phyloP scores from a whole-genome alignment of 768 basidiomycete species.

The Suillus americanus region DNA sequence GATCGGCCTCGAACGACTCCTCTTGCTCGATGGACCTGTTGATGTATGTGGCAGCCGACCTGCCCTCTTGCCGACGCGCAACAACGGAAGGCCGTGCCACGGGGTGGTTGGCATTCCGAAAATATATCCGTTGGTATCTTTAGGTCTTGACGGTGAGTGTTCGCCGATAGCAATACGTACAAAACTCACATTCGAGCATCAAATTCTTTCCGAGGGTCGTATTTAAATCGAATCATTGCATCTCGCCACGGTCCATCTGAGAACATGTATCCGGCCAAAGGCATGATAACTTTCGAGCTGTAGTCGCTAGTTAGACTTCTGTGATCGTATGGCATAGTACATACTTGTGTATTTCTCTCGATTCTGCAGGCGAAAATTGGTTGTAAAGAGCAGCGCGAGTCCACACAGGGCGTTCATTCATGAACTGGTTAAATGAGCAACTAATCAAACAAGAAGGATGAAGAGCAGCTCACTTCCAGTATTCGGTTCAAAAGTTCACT shows the following conservation, averaged over 20 bases:
- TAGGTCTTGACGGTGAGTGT: constrained; percentile 4
- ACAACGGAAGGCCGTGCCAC: constrained; percentile 77
- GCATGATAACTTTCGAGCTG: constrained; percentile 81
- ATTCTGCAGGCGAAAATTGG: constrained; percentile 68
- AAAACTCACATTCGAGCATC: constrained; percentile 71
- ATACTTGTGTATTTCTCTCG: constrained; percentile 76
- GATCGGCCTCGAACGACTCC: constrained; percentile 30
- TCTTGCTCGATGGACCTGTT: constrained; percentile 33
- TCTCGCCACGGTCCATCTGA: constrained; percentile 95
- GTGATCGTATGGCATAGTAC: constrained; percentile 19
- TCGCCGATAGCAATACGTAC: not conserved
- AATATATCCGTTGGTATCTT: constrained; percentile 91
- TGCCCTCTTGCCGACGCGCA: constrained; percentile 56
- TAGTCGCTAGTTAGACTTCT: not conserved
- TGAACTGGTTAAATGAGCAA: constrained; percentile 47
- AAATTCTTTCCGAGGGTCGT: constrained; percentile 81
- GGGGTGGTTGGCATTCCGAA: constrained; percentile 84
- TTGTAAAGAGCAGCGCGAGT: constrained; percentile 84
- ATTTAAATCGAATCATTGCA: constrained; percentile 80
- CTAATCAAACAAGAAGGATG: constrained; percentile 16
- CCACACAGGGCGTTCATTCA: constrained; percentile 83
- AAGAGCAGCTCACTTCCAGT: constrained; percentile 42
- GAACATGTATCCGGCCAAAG: constrained; percentile 84
- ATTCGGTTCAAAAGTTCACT: constrained; percentile 53
- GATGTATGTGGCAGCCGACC: constrained; percentile 23